Conservation (phyloP, 139 green algal species). For the Picochlorum sp. region DNA sequence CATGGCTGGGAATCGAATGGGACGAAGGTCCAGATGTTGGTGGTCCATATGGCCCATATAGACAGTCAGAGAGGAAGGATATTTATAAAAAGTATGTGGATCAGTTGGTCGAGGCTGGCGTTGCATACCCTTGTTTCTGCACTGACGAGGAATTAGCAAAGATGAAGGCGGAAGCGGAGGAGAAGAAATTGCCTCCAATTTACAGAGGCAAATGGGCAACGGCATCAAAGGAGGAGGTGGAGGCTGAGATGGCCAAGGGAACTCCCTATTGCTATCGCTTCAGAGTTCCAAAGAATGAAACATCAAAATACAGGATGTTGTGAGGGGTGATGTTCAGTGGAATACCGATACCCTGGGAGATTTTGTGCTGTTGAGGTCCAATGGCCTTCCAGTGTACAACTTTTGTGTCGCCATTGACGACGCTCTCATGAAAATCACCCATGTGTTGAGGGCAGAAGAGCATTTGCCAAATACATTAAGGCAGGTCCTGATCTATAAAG, state of each 20-base stretch:
- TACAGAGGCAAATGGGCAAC: slow-evolving; percentile 91
- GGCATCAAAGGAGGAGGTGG: slow-evolving; percentile 76
- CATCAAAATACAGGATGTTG: slow-evolving; percentile 51
- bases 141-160: slow-evolving; percentile 86
- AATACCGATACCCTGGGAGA: slow-evolving; percentile 97
- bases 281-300: slow-evolving; percentile 66
- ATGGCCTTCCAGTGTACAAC: slow-evolving; percentile 98
- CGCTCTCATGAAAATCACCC: slow-evolving; percentile 90
- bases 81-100: slow-evolving; percentile 90
- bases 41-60: slow-evolving; percentile 82
- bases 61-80: slow-evolving; percentile 85
- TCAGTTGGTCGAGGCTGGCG: slow-evolving; percentile 70
- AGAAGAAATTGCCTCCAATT: slow-evolving; percentile 86
- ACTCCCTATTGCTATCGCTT: slow-evolving; percentile 88
- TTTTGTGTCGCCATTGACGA: slow-evolving; percentile 99
- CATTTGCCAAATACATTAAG: slow-evolving; percentile 98
- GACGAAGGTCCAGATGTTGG: slow-evolving; percentile 92
- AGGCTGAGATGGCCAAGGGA: slow-evolving; percentile 67
- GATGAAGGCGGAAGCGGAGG: slow-evolving; percentile 86
- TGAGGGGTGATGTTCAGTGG: slow-evolving; percentile 88
- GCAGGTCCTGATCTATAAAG: slow-evolving; percentile 88
- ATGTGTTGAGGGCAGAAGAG: slow-evolving; percentile 97
- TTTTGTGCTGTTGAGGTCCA: slow-evolving; percentile 95
- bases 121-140: slow-evolving; percentile 98
- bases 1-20: slow-evolving; percentile 94